phyloP scores from a whole-genome alignment of 78 protist genomes.

The Pigoraptor vietnamica region DNA sequence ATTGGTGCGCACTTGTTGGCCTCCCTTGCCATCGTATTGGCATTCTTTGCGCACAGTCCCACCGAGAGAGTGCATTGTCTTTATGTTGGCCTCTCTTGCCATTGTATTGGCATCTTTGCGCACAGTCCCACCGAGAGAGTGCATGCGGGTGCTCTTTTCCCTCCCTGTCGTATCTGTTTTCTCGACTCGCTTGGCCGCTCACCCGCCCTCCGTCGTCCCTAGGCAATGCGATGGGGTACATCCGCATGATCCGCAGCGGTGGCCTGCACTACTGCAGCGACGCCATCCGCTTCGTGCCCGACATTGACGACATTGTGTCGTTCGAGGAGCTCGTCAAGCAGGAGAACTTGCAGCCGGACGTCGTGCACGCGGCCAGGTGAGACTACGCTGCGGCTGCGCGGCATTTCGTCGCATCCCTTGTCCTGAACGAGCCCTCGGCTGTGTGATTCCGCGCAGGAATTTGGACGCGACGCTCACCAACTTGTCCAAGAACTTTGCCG shows the following conservation, averaged over 20 bases:
- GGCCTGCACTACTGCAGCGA: slow-evolving; percentile 59
- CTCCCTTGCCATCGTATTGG: no score
- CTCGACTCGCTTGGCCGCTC: no score
- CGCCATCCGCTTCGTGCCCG: slow-evolving; percentile 76
- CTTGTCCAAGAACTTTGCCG: slow-evolving; percentile 64
- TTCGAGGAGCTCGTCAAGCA: slow-evolving; percentile 60
- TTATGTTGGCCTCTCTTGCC: not conserved
- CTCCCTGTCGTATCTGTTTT: no score
- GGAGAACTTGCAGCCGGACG: slow-evolving; percentile 36
- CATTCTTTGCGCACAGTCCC: no score
- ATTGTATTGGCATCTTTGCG: no score
- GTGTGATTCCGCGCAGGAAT: not conserved
- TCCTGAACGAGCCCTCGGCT: no score
- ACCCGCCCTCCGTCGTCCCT: not conserved
- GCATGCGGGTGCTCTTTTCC: no score
- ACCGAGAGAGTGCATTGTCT: no score
- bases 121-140: no score
- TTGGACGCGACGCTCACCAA: slow-evolving; percentile 56
- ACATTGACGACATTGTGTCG: slow-evolving; percentile 59
- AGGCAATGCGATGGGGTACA: slow-evolving; percentile 93
- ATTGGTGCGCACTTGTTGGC: slow-evolving; percentile 60
- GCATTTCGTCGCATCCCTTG: not conserved
- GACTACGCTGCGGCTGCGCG: not conserved
- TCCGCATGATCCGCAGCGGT: slow-evolving; percentile 88
- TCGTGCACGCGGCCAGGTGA: slow-evolving; percentile 31